Base-by-base conservation (phyloP, 2,329 filamentous ascomycete genomes). In the Chaetomium globosum region DNA sequence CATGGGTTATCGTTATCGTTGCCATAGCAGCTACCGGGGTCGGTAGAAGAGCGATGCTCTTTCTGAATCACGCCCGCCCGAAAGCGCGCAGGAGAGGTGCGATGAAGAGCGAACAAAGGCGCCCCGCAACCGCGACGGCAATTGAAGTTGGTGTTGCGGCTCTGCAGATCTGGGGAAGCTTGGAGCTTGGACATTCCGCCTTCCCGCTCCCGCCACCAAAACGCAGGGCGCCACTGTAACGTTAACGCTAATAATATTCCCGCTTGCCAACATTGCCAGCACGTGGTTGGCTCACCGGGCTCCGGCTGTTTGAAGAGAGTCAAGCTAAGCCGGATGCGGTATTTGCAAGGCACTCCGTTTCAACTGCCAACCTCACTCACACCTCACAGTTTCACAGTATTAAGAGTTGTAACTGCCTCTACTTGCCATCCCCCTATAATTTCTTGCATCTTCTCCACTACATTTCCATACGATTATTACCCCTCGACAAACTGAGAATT, bases 141-240 rank as follows among this genome's bases (percentile, higher is more conserved):
- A 19, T 65, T 57, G 58, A 62, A 30, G 49, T 58, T 69, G 64
- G 64, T 64, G 67, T 69, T 69, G 67, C 64, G 67, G 67, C 67
- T 69, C 67, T 68, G 67, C 65, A 64, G 54, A 68, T 68, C 61
- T 52, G 39, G 54, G 64, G 56, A 57, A 62, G 58, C 49, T 57
- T 61, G 49, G 61, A 59, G 60, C 61, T 63, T 39, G 26, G 61
- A 58, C 61, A 54, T 63, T 64, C 59, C 62, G 26, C 28, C 33
- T 30, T 56, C 33, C 52, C 33, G 51, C 56, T 56, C 51, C 51
- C 51, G 51, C 13, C 26, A 33, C 31, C 21, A 21, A 3, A 56
- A 56, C 31, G 53, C 53, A 57, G 33, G 36, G 49, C 51, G 61
- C 65, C 61, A 53, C 33, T 61, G 49, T 53, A 33, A 21, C 51